Conservation (phyloP, 768 basidiomycete species). For the Agaricus bisporus region DNA sequence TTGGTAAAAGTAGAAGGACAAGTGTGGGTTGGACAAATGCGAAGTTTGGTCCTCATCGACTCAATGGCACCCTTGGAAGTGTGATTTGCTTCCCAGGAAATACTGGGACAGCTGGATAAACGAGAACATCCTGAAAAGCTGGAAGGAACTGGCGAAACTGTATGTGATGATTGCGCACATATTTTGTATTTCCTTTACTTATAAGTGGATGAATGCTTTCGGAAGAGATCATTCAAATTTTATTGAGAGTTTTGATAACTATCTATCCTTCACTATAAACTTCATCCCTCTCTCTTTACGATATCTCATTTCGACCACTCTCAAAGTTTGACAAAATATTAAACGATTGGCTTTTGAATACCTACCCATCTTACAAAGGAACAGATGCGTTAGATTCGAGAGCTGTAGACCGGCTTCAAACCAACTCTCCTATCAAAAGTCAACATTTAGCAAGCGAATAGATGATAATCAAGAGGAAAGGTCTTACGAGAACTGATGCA, state of each 20-base stretch:
- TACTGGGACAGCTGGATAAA: constrained; percentile 81
- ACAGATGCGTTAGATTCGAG: neutral
- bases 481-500: neutral
- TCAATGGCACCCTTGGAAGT: constrained; percentile 76
- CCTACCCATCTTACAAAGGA: neutral
- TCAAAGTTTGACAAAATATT: no score
- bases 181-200: constrained; percentile 52
- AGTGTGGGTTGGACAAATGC: constrained; percentile 32
- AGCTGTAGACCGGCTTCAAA: neutral
- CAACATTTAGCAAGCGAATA: neutral
- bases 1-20: constrained; percentile 30
- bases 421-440: neutral
- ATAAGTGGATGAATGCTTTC: constrained; percentile 13
- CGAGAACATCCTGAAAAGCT: constrained; percentile 84
- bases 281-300: no score
- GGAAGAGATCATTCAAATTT: no score
- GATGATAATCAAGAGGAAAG: neutral
- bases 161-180: constrained; percentile 78
- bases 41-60: constrained; percentile 73
- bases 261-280: neutral
- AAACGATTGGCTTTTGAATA: no score
- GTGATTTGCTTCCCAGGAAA: constrained; percentile 53
- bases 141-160: constrained; percentile 87
- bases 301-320: no score
- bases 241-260: neutral